Evolutionary conservation across 495 filamentous ascomycete genomes (phyloP), one percentile per base, ranked within the genome.

Genomic region (Penicillium ochrochloron): DNA sequence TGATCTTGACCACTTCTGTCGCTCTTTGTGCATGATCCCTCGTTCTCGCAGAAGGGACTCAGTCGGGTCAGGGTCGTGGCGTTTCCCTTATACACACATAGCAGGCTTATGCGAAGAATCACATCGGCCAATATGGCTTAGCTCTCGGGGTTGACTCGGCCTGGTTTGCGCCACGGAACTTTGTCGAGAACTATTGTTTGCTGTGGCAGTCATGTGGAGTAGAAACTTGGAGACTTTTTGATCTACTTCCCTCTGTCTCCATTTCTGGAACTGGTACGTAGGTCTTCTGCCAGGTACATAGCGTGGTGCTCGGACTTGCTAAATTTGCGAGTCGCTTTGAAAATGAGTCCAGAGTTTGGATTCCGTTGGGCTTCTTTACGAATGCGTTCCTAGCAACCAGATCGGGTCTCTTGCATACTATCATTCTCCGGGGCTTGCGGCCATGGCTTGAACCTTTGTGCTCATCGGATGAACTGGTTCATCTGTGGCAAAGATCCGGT

Each of bases 291-390:
- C 62, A 60, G 61, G 60, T 21, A 37, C 48, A 44, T 48, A 50
- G 57, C 41, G 57, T 60, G 56, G 42, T 57, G 61, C 66, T 67
- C 48, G 48, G 61, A 64, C 58, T 39, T 23, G 33, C 44, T 41
- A 29, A 50, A 21, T 15, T 23, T 33, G 34, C 63, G 59, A 68
- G 66, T 66, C 60, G 60, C 66, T 52, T 31, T 60, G 41, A 27
- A 1, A 27, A 27, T 27, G 25, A 27, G 23, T 31, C 21, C 25
- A 31, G 34, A 53, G 21, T 35, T 51, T 51, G 54, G 41, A 23
- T 4, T 19, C 11, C 37, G 37, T 25, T 67, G 41, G 41, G 41
- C 5, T 21, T 6, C 7, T n/a, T 0, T 44, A 6, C 23, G 44
- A 23, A 4, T 23, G 10, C 55, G 19, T 46, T 35, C 27, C 17